These are phyloP conservation scores for Pyrus hybrid DNA, from an alignment of 331 rosid species.

Conservation along the genomic window DNA sequence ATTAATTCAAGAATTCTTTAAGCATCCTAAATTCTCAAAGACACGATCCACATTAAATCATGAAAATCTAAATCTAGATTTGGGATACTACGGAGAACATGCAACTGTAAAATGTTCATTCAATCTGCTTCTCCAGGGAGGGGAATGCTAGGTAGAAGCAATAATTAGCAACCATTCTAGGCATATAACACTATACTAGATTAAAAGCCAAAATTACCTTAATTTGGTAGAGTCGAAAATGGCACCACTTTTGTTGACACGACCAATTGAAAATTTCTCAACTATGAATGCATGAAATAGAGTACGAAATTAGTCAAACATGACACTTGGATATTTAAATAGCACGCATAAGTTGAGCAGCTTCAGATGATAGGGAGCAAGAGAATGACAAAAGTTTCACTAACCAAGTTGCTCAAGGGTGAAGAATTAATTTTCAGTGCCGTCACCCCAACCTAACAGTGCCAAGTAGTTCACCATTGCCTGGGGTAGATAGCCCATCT, in stretches of 20 bases:
- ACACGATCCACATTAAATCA: neutral
- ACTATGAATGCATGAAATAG: slow-evolving; percentile 38
- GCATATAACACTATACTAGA: neutral
- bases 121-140: slow-evolving; percentile 3
- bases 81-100: neutral
- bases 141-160: neutral
- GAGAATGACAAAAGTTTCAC: slow-evolving; percentile 10
- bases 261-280: slow-evolving; percentile 76
- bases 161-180: neutral
- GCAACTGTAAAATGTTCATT: neutral
- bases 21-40: slow-evolving; percentile 1
- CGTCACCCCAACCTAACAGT: slow-evolving; percentile 97
- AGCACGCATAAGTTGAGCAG: neutral
- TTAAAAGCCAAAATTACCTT: slow-evolving; percentile 37
- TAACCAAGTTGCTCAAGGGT: slow-evolving; percentile 72
- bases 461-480: slow-evolving; percentile 89
- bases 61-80: neutral
- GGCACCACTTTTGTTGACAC: slow-evolving; percentile 93
- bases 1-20: slow-evolving; percentile 3
- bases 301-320: slow-evolving; percentile 6
- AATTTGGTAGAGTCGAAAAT: slow-evolving; percentile 75
- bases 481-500: slow-evolving; percentile 92
- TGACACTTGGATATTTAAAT: neutral
- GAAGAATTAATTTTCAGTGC: slow-evolving; percentile 88
- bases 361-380: neutral